Evolutionary conservation across 2,329 filamentous ascomycete genomes (phyloP), one percentile per base, ranked within the genome.

Genomic region (Trichoderma hamatum): DNA sequence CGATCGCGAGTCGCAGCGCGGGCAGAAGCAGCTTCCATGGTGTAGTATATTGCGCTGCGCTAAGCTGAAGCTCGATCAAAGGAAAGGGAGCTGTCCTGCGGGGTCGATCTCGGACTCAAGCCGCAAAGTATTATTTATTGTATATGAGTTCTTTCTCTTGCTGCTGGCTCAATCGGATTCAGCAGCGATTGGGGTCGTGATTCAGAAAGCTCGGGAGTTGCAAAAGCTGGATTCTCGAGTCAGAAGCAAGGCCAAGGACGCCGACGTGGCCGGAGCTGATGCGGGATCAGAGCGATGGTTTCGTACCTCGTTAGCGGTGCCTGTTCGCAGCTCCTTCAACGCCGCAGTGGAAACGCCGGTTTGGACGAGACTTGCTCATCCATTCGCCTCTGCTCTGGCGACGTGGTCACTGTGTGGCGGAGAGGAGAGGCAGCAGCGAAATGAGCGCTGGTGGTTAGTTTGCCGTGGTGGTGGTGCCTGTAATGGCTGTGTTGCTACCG

Each of bases 1-100:
- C 94, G 94, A 85, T 97, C 95, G 83, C 95, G 90, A 76, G 94
- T 92, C 78, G 95, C 96, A 85, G 96, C 97, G 79, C 96, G 91
- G 82, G 94, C 94, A 79, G 94, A 96, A 79, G 94, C 91, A 79
- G 96, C 95, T 88, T 98, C 95, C 95, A 98, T 92, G 73, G 75
- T 51, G 36, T 21, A 5, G 9, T 55, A 10, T 54, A 6, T n/a
- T 39, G 49, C 19, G 51, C 21, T 63, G 28, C 30, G 34, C 16
- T 30, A 24, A 36, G 39, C 16, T n/a, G 49, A 16, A 34, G 39
- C 21, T 56, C 4, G 49, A 7, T n/a, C 19, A 19, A 30, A 21
- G 13, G 16, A 43, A n/a, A n/a, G 52, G 39, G 1, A 43, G 49
- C 26, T 39, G 24, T 26, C 14, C 39, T 43, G 39, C 39, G 39